Evolutionary conservation across 2,329 filamentous ascomycete genomes (phyloP).

Genomic region (Clarireedia sp.): DNA sequence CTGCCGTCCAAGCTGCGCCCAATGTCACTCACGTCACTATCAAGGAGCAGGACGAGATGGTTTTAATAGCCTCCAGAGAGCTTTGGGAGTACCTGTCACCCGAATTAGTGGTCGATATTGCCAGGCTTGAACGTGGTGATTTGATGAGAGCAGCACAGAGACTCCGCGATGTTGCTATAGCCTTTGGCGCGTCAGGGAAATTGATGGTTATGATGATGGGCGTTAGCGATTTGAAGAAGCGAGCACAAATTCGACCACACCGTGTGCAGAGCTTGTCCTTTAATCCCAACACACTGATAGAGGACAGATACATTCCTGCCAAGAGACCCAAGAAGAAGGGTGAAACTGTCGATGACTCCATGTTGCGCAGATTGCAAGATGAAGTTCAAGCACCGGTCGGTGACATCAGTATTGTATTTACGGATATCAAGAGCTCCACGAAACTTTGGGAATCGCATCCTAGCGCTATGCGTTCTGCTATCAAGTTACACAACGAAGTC

Average conservation of each 20-base stretch:
- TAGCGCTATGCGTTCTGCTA: slow-evolving; percentile 90
- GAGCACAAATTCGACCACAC: slow-evolving; percentile 59
- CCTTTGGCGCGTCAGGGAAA: slow-evolving; percentile 87
- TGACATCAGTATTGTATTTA: slow-evolving; percentile 90
- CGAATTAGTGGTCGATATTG: slow-evolving; percentile 85
- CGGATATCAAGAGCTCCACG: slow-evolving; percentile 98
- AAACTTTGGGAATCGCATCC: slow-evolving; percentile 93
- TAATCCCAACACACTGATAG: slow-evolving; percentile 65
- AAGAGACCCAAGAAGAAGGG: slow-evolving; percentile 59
- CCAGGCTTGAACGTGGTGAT: slow-evolving; percentile 76
- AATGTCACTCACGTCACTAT: slow-evolving; percentile 72
- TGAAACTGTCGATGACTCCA: slow-evolving; percentile 67
- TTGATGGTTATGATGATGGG: slow-evolving; percentile 99
- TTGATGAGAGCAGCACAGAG: slow-evolving; percentile 94
- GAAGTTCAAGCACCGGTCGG: slow-evolving; percentile 89
- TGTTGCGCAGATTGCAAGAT: slow-evolving; percentile 75
- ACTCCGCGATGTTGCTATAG: slow-evolving; percentile 87
- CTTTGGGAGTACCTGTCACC: slow-evolving; percentile 92
- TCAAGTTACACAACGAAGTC: slow-evolving; percentile 94
- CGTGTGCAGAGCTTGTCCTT: slow-evolving; percentile 72
- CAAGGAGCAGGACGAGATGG: slow-evolving; percentile 85
- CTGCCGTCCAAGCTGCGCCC: slow-evolving; percentile 85
- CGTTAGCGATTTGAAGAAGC: slow-evolving; percentile 80
- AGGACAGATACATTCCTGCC: slow-evolving; percentile 59
- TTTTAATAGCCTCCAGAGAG: slow-evolving; percentile 83